Evolutionary conservation across 2,329 filamentous ascomycete species (phyloP), one percentile per base, ranked within the genome.

Genomic region (Aspergillus flavus): DNA sequence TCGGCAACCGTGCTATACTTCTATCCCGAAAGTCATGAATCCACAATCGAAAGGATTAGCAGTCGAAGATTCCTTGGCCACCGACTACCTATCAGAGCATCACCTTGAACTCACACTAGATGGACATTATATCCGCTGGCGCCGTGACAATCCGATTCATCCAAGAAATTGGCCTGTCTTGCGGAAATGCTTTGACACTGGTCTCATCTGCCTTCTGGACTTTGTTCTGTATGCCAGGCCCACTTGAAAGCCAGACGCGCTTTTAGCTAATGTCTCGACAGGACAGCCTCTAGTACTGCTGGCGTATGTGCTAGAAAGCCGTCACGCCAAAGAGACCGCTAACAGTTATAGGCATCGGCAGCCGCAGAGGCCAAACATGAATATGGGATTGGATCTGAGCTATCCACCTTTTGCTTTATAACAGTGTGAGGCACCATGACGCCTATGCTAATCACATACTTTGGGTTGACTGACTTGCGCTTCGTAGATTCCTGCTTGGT

Each of bases 401-500:
- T 71, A 14, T 62, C 66, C 1, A 56, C 69, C 7, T 71, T 68
- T n/a, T 56, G 67, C 4, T 71, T 66, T n/a, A 63, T 70, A 21
- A 67, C 68, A 7, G 61, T 61, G 69, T 71, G 34, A 21, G 67
- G 56, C 4, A 52, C 1, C 9, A n/a, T 32, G 4, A 16, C 3
- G 3, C 6, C 16, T 6, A 16, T 1, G 14, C 16, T 9, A 41
- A 19, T 41, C 16, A 7, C 3, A 10, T n/a, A 7, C 16, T 41
- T 41, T 10, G 16, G 10, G 19, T n/a, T 9, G 12, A 9, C 1
- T 19, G 12, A 23, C 34, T 19, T 34, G 12, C 19, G 1, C 10
- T 4, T 36, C 9, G 65, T 63, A 71, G 71, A 32, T 75, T 71
- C 59, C 65, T 69, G 6, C 57, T 75, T 7, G 73, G 72, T 9